Evolutionary conservation across 768 basidiomycete genomes (phyloP), one percentile per base, ranked within the genome.

Genomic region (Dictyophora rubrovolvata): DNA sequence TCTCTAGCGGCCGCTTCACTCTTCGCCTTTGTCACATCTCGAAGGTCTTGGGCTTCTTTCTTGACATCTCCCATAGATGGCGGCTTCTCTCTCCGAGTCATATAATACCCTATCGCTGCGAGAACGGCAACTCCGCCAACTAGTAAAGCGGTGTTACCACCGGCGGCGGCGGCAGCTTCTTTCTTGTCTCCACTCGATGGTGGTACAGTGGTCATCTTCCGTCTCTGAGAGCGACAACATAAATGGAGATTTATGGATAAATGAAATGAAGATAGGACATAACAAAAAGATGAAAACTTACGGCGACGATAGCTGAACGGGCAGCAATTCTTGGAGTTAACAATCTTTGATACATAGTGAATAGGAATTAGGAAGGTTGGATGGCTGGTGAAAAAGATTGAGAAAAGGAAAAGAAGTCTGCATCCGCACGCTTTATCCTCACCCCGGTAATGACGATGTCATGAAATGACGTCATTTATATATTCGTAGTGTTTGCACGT

Each of bases 91-190:
- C 14, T 49, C 35, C 57, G 22, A 14, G 57, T 52, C 57, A 59
- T 53, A 20, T 59, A 59, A 21, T 53, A 59, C 21, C 18, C 57
- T 34, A 59, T 59, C 3, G 10, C 57, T 34, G 23, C 57, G 21
- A 59, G 48, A 6, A 53, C 14, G 16, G 57, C 48, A 28, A 59
- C 57, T 14, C 57, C 57, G 16, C 57, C 57, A 37, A 52, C 37
- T 23, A 59, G 57, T n/a, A 59, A 51, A 5, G 50, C 50, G 6
- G 50, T 53, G 49, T 59, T 59, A 11, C 57, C 57, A 8, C 57
- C 50, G 9, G 23, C 49, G 1, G 50, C 57, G 9, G 48, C 49
- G 1, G 22, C 23, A 11, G 34, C 28, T 11, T 52, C 49, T 28
- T 59, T 59, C 33, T 28, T 59, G 48, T 53, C 57, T 35, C 22